A percentile compares a stretch with the other conserved stretches of the same genome.
These are phyloP conservation scores for Ganoderma sinense DNA, from an alignment of 1,284 basidiomycete genomes.

Conservation along the genomic window DNA sequence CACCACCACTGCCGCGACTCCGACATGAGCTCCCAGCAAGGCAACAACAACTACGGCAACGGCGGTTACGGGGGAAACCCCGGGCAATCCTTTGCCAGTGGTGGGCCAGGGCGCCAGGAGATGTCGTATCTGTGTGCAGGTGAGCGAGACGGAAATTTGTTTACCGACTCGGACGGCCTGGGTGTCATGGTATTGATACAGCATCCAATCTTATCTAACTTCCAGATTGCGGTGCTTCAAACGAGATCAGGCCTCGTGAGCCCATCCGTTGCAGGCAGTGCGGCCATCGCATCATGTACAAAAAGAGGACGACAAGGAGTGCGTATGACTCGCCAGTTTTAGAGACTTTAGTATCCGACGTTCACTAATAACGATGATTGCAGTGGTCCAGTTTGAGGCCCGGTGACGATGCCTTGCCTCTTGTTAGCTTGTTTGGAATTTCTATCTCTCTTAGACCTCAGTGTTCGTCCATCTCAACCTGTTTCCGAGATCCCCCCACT, in stretches of 20 bases:
- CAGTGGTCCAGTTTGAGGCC: conserved; percentile 91
- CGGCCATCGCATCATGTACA: conserved; percentile 99
- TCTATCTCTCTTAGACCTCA: too few species aligned
- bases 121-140: conserved; percentile 96
- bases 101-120: conserved; percentile 57
- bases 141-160: conserved; percentile 45
- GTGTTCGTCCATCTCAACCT: too few species aligned
- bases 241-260: conserved; percentile 91
- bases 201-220: neutral
- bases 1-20: conserved; percentile 27
- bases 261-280: conserved; percentile 97
- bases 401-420: conserved; percentile 51
- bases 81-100: conserved; percentile 33
- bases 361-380: conserved; percentile 20
- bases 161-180: too few species aligned
- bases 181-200: neutral
- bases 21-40: conserved; percentile 55
- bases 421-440: too few species aligned
- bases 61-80: conserved; percentile 16
- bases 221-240: conserved; percentile 92
- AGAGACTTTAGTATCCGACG: conserved; percentile 15
- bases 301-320: conserved; percentile 97
- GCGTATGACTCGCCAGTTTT: conserved; percentile 40
- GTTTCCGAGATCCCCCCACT: too few species aligned
- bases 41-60: conserved; percentile 27